Percentiles rank a stretch among this genome's conserved stretches.
These are phyloP conservation scores for Pseudogymnoascus sp. DNA, from an alignment of 2,329 filamentous ascomycete species.

Conservation along the genomic window DNA sequence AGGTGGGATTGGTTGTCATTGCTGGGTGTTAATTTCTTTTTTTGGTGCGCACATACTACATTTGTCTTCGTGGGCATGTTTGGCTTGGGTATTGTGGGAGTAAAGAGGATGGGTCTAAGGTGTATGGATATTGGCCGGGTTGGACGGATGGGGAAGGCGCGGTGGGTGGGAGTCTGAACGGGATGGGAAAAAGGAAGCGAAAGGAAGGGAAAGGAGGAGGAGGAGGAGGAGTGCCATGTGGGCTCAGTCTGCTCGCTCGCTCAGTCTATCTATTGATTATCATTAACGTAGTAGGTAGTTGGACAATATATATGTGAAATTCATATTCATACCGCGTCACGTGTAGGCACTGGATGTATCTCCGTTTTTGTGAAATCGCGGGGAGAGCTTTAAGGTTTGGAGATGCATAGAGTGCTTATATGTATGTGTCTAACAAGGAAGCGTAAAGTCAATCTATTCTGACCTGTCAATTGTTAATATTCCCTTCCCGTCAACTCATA, in stretches of 20 bases:
- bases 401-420: neutral
- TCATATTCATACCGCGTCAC: neutral
- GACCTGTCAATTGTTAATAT: neutral
- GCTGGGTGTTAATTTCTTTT: neutral
- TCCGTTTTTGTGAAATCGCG: neutral
- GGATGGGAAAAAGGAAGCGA: neutral
- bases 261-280: neutral
- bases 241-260: neutral
- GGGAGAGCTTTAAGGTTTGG: neutral
- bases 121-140: neutral
- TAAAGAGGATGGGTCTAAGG: neutral
- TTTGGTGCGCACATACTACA: neutral
- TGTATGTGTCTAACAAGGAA: neutral
- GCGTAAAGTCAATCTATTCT: neutral
- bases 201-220: neutral
- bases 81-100: neutral
- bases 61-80: neutral
- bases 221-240: neutral
- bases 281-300: slow-evolving; percentile 1
- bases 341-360: neutral
- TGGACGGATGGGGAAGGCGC: neutral
- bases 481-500: neutral
- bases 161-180: neutral
- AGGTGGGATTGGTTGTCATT: neutral
- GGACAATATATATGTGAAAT: neutral